A percentile compares a stretch with the other conserved stretches of the same genome.
These are phyloP conservation scores for Crassisporium funariophilum DNA, from an alignment of 768 basidiomycete species.

Conservation along the genomic window DNA sequence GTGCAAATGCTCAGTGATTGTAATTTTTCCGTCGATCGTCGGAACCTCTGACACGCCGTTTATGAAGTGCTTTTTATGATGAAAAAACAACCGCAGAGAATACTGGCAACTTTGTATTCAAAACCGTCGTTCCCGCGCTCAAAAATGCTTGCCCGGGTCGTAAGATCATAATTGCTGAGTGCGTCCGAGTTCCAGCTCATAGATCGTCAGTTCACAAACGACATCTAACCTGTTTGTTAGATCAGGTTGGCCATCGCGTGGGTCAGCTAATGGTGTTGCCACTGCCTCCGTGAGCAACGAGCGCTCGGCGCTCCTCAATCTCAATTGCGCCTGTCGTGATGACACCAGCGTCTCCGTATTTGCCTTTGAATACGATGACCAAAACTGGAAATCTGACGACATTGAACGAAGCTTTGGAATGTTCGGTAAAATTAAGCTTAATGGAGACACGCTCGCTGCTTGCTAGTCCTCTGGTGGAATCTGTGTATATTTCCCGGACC, in stretches of 20 bases:
- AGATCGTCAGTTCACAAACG: too few species aligned
- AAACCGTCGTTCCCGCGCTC: constrained; percentile 39
- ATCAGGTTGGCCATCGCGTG: constrained; percentile 45
- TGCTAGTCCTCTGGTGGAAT: too few species aligned
- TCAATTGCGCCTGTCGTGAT: constrained; percentile 40
- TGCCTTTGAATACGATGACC: constrained; percentile 45
- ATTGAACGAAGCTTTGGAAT: constrained; percentile 44
- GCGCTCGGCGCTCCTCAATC: constrained; percentile 30
- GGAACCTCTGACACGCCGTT: constrained; percentile 6
- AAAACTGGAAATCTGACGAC: constrained; percentile 40
- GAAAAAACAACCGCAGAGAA: constrained; percentile 31
- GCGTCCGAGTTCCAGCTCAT: constrained; percentile 9
- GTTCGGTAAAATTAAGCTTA: constrained; percentile 34
- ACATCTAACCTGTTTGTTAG: constrained; percentile 17
- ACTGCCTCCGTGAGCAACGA: constrained; percentile 35
- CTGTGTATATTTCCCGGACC: too few species aligned
- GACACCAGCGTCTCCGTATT: constrained; percentile 38
- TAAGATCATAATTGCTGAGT: constrained; percentile 42
- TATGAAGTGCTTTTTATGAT: constrained; percentile 40
- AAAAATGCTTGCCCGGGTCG: constrained; percentile 39
- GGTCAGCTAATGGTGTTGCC: constrained; percentile 28
- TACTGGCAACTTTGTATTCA: constrained; percentile 40
- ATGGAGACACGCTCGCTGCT: constrained; percentile 16
- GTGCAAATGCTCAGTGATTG: constrained; percentile 41
- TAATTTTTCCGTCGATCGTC: neutral